Percentiles rank a stretch among this genome's conserved stretches.
phyloP scores from a whole-genome alignment of 176 grass and related monocot genomes.

The Poa annua region DNA sequence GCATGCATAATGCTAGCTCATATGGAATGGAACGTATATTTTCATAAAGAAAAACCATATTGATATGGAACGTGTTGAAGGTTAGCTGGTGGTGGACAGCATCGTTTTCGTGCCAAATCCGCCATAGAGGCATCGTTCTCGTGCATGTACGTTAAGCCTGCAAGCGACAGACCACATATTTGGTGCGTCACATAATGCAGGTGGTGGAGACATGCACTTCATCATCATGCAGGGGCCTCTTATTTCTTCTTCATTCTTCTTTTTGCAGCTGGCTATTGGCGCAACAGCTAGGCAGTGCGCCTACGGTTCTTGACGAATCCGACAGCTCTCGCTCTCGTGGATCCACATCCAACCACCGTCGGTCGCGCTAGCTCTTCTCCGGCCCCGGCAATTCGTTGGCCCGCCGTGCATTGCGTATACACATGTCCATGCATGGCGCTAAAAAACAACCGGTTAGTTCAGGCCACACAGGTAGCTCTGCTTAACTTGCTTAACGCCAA shows the following conservation, averaged over 20 bases:
- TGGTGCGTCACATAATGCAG: conserved; percentile 39
- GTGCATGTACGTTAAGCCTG: background rate
- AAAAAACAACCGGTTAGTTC: background rate
- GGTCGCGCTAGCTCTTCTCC: background rate
- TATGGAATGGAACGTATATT: background rate
- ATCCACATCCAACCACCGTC: background rate
- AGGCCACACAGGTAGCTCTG: background rate
- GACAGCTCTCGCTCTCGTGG: conserved; percentile 1
- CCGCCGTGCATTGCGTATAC: background rate
- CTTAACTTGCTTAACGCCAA: background rate
- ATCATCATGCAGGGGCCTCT: conserved; percentile 22
- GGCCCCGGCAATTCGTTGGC: conserved; percentile 7
- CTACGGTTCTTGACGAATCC: conserved; percentile 39
- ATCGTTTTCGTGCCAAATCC: conserved; percentile 24
- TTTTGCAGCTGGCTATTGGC: conserved; percentile 24
- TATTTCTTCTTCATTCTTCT: background rate
- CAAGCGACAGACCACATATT: conserved; percentile 2
- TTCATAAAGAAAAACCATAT: background rate
- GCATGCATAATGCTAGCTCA: no score
- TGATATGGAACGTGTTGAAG: background rate
- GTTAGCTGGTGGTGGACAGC: conserved; percentile 35
- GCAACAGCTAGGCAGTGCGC: conserved; percentile 26
- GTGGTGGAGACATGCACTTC: conserved; percentile 7
- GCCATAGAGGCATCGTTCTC: background rate
- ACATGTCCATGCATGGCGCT: background rate